Evolutionary conservation across 371 early-diverging fungal genomes (phyloP).

Genomic region (Dinochytrium kinnereticum): DNA sequence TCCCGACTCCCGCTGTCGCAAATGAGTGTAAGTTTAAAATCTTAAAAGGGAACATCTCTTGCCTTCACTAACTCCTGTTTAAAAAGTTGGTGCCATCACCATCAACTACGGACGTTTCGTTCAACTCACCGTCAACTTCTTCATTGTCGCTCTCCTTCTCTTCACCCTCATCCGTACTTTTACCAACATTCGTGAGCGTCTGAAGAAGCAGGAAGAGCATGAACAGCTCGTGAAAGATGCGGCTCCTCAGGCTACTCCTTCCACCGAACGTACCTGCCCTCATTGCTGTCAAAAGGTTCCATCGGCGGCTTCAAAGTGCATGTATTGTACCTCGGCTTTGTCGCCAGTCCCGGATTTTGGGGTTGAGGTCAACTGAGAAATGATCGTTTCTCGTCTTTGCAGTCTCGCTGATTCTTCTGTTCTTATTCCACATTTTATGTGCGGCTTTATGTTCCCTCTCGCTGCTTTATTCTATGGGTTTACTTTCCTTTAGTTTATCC

Average conservation of each 20-base stretch:
- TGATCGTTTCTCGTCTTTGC: background rate
- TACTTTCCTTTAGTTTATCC: no score
- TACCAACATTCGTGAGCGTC: slow-evolving; percentile 13
- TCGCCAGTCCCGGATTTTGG: background rate
- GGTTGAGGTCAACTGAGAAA: background rate
- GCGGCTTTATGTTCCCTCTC: background rate
- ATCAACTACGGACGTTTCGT: slow-evolving; percentile 38
- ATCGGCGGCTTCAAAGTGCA: slow-evolving; percentile 18
- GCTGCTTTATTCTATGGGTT: no score
- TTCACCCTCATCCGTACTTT: slow-evolving; percentile 40
- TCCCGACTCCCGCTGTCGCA: slow-evolving; percentile 19
- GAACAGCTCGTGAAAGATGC: background rate
- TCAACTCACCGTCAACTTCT: slow-evolving; percentile 34
- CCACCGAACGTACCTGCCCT: slow-evolving; percentile 15
- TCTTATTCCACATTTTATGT: background rate
- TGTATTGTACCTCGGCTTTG: slow-evolving; percentile 23
- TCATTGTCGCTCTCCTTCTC: slow-evolving; percentile 36
- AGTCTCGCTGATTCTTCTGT: background rate
- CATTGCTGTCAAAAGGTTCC: slow-evolving; percentile 28
- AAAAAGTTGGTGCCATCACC: slow-evolving; percentile 31
- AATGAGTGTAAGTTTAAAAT: background rate
- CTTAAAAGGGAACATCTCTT: no score
- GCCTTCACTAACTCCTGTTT: no score
- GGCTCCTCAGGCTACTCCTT: background rate
- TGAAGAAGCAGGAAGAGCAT: slow-evolving; percentile 2